phyloP scores from a whole-genome alignment of 2,329 filamentous ascomycete genomes.

The Curvularia sp. region DNA sequence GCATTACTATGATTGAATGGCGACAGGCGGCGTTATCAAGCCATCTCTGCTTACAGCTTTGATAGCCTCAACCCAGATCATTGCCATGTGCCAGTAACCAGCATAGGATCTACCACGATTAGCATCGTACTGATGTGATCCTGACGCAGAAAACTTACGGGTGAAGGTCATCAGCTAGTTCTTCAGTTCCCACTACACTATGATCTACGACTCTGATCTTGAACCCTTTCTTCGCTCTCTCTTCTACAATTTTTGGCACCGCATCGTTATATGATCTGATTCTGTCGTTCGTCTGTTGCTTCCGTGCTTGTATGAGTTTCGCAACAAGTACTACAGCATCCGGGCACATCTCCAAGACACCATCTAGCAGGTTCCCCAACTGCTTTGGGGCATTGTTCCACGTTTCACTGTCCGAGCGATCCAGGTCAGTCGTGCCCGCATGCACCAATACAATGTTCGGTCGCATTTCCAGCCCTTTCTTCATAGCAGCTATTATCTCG shows the following conservation, averaged over 20 bases:
- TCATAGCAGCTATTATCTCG: conserved; percentile 31
- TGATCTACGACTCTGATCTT: conserved; percentile 40
- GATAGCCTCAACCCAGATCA: conserved; percentile 33
- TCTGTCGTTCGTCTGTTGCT: conserved; percentile 20
- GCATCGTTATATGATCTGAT: conserved; percentile 34
- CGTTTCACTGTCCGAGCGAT: conserved; percentile 8
- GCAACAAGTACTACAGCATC: conserved; percentile 50
- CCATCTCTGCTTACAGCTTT: conserved; percentile 9
- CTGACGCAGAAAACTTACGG: conserved; percentile 26
- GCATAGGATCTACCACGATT: conserved; percentile 26
- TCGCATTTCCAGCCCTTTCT: conserved; percentile 19
- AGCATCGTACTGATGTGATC: background rate
- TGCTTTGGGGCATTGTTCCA: conserved; percentile 40
- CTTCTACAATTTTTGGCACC: conserved; percentile 30
- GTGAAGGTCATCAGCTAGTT: conserved; percentile 39
- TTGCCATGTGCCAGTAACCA: conserved; percentile 42
- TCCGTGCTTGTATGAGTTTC: conserved; percentile 39
- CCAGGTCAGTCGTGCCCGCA: conserved; percentile 36
- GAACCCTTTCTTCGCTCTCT: conserved; percentile 26
- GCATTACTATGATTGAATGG: background rate
- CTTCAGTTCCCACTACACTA: conserved; percentile 20
- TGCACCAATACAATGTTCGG: conserved; percentile 37
- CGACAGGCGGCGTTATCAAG: conserved; percentile 22
- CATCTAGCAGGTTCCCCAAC: conserved; percentile 45
- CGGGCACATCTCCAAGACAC: conserved; percentile 37